Evolutionary conservation across 305 asterid species (phyloP).

Genomic region (Fraxinus sp.): DNA sequence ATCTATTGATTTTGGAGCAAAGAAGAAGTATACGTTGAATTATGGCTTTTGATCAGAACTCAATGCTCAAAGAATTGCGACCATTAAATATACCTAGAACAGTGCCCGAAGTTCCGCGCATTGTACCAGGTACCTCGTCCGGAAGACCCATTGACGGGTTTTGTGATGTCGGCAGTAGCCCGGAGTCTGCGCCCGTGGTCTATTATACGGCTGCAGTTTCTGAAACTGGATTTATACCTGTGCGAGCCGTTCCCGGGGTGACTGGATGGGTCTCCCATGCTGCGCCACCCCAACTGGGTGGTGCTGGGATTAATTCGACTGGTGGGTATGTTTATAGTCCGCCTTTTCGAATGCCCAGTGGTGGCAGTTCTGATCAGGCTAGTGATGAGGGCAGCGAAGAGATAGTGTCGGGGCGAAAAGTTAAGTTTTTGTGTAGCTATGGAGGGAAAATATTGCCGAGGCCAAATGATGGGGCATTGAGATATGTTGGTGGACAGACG

Average conservation of each 20-base stretch:
- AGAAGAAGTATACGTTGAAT: conserved; percentile 13
- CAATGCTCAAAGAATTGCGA: conserved; percentile 66
- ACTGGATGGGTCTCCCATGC: conserved; percentile 55
- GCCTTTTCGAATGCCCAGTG: conserved; percentile 27
- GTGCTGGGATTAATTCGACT: conserved; percentile 32
- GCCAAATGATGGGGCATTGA: conserved; percentile 75
- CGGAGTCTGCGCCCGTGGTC: conserved; percentile 38
- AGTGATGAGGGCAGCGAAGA: conserved; percentile 76
- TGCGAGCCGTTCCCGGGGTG: conserved; percentile 46
- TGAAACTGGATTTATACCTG: conserved; percentile 53
- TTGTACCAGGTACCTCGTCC: conserved; percentile 51
- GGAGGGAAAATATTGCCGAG: conserved; percentile 94
- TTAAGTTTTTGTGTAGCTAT: conserved; percentile 88
- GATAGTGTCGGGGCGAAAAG: conserved; percentile 62
- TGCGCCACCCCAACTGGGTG: conserved; percentile 37
- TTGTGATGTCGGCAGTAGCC: conserved; percentile 45
- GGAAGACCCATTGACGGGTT: conserved; percentile 67
- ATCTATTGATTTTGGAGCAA: conserved; percentile 15
- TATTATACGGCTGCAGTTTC: conserved; percentile 43
- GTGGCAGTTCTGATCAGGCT: conserved; percentile 48
- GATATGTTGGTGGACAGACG: conserved; percentile 97
- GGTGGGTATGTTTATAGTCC: conserved; percentile 35
- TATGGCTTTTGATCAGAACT: conserved; percentile 86
- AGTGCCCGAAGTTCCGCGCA: conserved; percentile 61
- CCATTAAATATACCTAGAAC: conserved; percentile 63